Percentiles rank a stretch among this genome's conserved stretches.
These are phyloP conservation scores for Syncephalastrum racemosum DNA, from an alignment of 371 early-diverging fungal genomes.

Conservation along the genomic window DNA sequence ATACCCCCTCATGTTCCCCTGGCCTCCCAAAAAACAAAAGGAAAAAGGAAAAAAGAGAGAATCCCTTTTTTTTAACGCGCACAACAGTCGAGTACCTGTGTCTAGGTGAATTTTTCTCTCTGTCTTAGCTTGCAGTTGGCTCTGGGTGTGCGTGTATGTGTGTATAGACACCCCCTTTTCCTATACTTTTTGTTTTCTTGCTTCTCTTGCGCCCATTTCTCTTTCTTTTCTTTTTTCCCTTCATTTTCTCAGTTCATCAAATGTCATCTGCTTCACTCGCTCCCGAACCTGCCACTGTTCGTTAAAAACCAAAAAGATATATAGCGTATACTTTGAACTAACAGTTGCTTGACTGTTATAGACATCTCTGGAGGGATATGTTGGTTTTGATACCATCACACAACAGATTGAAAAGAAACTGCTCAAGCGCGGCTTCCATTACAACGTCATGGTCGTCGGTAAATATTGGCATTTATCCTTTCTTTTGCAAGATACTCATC, in stretches of 20 bases:
- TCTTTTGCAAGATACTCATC: neutral
- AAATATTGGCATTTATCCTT: conserved; percentile 8
- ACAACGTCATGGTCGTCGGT: conserved; percentile 96
- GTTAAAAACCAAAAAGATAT: neutral
- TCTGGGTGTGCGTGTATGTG: too few species aligned
- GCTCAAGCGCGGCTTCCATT: conserved; percentile 90
- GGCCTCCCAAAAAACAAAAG: conserved; percentile 1
- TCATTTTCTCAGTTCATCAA: conserved; percentile 1
- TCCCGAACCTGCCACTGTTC: conserved; percentile 21
- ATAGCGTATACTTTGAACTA: too few species aligned
- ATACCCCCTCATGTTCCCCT: too few species aligned
- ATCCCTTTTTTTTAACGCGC: conserved; percentile 8
- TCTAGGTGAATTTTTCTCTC: too few species aligned
- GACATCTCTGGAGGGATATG: conserved; percentile 73
- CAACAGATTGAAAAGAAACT: conserved; percentile 92
- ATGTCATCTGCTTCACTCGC: conserved; percentile 20
- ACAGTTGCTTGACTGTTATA: conserved; percentile 18
- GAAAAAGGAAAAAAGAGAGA: too few species aligned
- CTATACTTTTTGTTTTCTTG: conserved; percentile 9
- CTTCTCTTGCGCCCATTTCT: conserved; percentile 6
- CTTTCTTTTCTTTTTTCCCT: conserved; percentile 10
- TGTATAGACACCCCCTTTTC: neutral
- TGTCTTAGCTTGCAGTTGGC: too few species aligned
- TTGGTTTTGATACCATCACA: conserved; percentile 95
- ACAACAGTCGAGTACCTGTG: too few species aligned